A percentile compares a stretch with the other conserved stretches of the same genome.
These are phyloP conservation scores for Gymnopilus junonius DNA, from an alignment of 768 basidiomycete genomes.

Conservation along the genomic window DNA sequence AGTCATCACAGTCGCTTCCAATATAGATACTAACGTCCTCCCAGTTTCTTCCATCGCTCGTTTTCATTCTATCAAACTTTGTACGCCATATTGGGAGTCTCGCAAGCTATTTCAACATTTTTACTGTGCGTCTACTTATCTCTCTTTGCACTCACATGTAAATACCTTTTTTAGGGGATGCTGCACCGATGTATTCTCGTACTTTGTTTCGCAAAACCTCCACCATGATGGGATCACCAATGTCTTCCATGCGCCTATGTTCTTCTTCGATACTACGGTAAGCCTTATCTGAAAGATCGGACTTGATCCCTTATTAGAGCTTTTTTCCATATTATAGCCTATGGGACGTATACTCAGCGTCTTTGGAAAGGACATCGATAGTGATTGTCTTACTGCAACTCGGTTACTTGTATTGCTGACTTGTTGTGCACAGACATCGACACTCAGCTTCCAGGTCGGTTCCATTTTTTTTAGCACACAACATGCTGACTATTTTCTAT, in stretches of 20 bases:
- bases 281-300: not conserved
- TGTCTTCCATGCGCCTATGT: slow-evolving; percentile 74
- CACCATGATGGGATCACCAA: slow-evolving; percentile 59
- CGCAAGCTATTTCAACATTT: slow-evolving; percentile 60
- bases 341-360: slow-evolving; percentile 64
- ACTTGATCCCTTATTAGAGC: not conserved
- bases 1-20: slow-evolving; percentile 17
- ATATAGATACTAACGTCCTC: not conserved
- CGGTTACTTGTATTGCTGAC: not conserved
- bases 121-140: slow-evolving; percentile 43
- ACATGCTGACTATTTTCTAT: not conserved
- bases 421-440: slow-evolving; percentile 51
- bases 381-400: slow-evolving; percentile 32
- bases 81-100: slow-evolving; percentile 65
- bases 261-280: slow-evolving; percentile 78
- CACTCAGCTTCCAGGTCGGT: slow-evolving; percentile 59
- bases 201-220: slow-evolving; percentile 63
- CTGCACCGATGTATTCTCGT: slow-evolving; percentile 59
- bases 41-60: slow-evolving; percentile 48
- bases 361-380: slow-evolving; percentile 71
- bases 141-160: not conserved
- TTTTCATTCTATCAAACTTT: slow-evolving; percentile 67
- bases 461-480: not conserved
- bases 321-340: slow-evolving; percentile 38
- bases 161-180: slow-evolving; percentile 42